Evolutionary conservation across 2,329 filamentous ascomycete species (phyloP), one percentile per base, ranked within the genome.

Genomic region (Clonostachys sp.): DNA sequence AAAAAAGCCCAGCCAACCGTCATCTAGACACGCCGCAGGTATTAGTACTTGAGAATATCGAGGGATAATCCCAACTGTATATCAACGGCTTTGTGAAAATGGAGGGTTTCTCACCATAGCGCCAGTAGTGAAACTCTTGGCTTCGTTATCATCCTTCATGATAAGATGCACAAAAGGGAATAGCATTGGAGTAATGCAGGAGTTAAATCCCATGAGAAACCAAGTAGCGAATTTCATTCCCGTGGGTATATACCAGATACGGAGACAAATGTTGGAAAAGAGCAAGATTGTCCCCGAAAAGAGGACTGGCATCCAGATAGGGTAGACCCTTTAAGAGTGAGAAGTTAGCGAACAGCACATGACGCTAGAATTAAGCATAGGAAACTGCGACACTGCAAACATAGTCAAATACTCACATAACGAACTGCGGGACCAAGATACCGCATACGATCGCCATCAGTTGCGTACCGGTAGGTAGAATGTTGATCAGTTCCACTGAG

Each of bases 351-450:
- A 30, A 30, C 8, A 30, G 24, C 24, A 30, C 24, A 30, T 10
- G 24, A 30, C 9, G 4, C 24, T 10, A 30, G 9, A 30, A 30
- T 30, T 9, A 4, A 30, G 24, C 24, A 30, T 30, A 39, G 36
- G 6, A 7, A 18, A 18, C 36, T 13, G 13, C 3, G 14, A 8
- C 36, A 39, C 3, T n/a, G 3, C 36, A n/a, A 8, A 39, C 14
- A 39, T 5, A 18, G n/a, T 18, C 14, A 39, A n/a, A n/a, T 4
- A 39, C 36, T 39, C 12, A 39, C 0, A 39, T 39, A 12, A 82
- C 86, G 0, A 74, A 75, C 83, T 83, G 87, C 1, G 82, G 84
- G 51, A 84, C 86, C 5, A 76, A 65, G 2, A 86, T 66, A 0
- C 83, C 86, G 2, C 74, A 75, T 10, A 84, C 58, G 0, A 86